Evolutionary conservation across 495 filamentous ascomycete genomes (phyloP).

Genomic region (Neurospora tetraspora): DNA sequence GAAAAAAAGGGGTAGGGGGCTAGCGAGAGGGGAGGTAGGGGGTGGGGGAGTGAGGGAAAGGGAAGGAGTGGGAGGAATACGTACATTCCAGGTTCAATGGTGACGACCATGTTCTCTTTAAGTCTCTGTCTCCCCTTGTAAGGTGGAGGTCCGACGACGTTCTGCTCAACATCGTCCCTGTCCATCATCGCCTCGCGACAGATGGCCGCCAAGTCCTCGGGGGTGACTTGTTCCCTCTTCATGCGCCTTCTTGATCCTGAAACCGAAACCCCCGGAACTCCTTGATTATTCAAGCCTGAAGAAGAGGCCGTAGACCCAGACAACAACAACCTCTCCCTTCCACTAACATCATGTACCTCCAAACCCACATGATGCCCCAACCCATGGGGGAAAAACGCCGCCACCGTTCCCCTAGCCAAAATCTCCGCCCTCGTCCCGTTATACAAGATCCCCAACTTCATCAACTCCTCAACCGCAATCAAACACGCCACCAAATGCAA

Average conservation of each 20-base stretch:
- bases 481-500: conserved; percentile 61
- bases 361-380: conserved; percentile 83
- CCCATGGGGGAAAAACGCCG: conserved; percentile 87
- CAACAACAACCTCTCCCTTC: conserved; percentile 15
- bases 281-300: background rate
- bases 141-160: background rate
- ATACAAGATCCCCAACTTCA: conserved; percentile 55
- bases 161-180: background rate
- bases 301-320: background rate
- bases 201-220: conserved; percentile 11
- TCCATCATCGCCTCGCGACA: conserved; percentile 11
- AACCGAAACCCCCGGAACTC: background rate
- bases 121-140: conserved; percentile 30
- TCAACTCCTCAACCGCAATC: conserved; percentile 60
- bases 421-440: conserved; percentile 54
- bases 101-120: conserved; percentile 66
- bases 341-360: conserved; percentile 75
- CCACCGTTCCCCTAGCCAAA: conserved; percentile 52
- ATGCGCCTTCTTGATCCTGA: background rate
- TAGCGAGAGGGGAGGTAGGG: too few species aligned
- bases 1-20: too few species aligned
- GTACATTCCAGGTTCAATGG: conserved; percentile 78
- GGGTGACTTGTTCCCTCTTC: conserved; percentile 15
- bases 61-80: conserved; percentile 5
- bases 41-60: background rate